Evolutionary conservation across 2,329 filamentous ascomycete genomes (phyloP), one percentile per base, ranked within the genome.

Genomic region (Apiospora sp.): DNA sequence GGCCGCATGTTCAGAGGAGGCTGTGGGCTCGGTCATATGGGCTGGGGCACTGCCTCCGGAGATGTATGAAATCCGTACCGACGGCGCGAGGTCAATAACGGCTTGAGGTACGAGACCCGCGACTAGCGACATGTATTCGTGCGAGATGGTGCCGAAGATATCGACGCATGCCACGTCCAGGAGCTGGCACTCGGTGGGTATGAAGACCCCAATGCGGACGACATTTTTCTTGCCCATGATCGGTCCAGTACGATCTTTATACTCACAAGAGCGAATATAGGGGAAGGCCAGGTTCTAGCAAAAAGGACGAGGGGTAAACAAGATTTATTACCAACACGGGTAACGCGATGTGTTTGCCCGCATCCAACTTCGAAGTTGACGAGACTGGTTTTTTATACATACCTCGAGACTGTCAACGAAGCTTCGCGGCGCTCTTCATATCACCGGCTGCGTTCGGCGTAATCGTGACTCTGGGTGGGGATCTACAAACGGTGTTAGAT

Each of bases 121-220:
- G 3, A 85, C 27, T 1, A 70, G 1, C 0, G 74, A 71, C 22
- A 89, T 75, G 75, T 89, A 89, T 68, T 85, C 82, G 72, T 83
- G 80, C 72, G 83, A 84, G 79, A 88, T 83, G 74, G 81, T 81
- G 44, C 81, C 84, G 24, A 90, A 82, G 69, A 88, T 79, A 78
- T 89, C 87, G 71, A 88, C 81, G 68, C 84, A 84, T 13, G 87
- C 87, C 5, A 83, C 76, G 77, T 90, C 88, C 24, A 89, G 84
- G 12, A 87, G 78, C 74, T 90, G 87, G 14, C 82, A 81, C 1
- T 81, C 81, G 2, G 75, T 74, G 1, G 87, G 86, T 68, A 88
- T 80, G 77, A 87, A 88, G 71, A 90, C 86, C 30, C 87, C 88
- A 68, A 89, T 83, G 58, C 79, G 83, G 72, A 89, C 75, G 14